phyloP scores from a whole-genome alignment of 1,284 basidiomycete species.

The Vanrija sp. region DNA sequence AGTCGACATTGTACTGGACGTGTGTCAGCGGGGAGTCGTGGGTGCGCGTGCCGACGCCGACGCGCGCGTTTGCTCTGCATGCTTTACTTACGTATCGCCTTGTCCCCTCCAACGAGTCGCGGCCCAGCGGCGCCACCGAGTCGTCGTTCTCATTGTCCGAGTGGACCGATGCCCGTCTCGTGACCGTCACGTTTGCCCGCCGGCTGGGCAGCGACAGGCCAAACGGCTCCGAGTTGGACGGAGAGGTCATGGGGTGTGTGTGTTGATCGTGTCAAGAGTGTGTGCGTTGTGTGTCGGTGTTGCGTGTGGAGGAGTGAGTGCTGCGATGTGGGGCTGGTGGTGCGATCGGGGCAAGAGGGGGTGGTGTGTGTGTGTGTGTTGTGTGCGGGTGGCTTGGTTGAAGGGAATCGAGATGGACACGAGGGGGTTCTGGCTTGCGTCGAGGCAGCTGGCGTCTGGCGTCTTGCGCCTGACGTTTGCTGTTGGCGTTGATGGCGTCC shows the following conservation, averaged over 20 bases:
- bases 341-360: background rate
- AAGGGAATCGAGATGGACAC: slow-evolving; percentile 10
- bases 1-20: slow-evolving; percentile 5
- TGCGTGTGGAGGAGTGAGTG: background rate
- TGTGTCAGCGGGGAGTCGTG: background rate
- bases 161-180: slow-evolving; percentile 10
- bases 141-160: slow-evolving; percentile 16
- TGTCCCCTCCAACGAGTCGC: slow-evolving; percentile 18
- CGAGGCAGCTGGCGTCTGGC: too few species aligned
- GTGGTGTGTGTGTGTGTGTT: background rate
- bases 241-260: slow-evolving; percentile 7
- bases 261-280: too few species aligned
- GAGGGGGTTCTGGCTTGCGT: too few species aligned
- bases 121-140: slow-evolving; percentile 11
- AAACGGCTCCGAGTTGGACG: slow-evolving; percentile 7
- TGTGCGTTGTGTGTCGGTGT: background rate
- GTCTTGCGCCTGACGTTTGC: too few species aligned
- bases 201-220: slow-evolving; percentile 16
- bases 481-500: too few species aligned
- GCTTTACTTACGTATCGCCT: slow-evolving; percentile 17
- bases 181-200: slow-evolving; percentile 16
- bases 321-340: too few species aligned
- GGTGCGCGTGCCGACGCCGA: background rate
- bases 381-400: background rate
- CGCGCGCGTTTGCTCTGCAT: background rate